These are phyloP conservation scores for Patellifolia procumbens DNA, from an alignment of 179 eudicot genomes.

Conservation along the genomic window DNA sequence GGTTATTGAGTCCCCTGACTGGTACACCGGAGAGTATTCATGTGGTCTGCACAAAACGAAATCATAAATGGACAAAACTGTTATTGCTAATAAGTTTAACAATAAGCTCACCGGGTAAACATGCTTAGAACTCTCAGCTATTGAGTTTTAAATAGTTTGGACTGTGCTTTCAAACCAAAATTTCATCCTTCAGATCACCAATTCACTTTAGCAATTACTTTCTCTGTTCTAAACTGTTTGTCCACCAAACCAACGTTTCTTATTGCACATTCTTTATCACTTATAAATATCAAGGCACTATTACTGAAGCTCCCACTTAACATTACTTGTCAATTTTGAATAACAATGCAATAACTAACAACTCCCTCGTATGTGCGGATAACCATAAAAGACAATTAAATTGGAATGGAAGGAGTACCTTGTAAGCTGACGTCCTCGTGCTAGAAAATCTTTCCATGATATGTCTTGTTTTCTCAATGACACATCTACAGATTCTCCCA, in stretches of 20 bases:
- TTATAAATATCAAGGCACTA: not conserved
- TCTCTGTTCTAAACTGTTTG: not conserved
- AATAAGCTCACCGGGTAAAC: not conserved
- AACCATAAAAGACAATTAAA: not conserved
- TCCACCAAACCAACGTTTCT: not conserved
- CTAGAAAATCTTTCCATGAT: slow-evolving; percentile 73
- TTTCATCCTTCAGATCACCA: not conserved
- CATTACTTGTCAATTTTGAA: not conserved
- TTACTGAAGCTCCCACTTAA: not conserved
- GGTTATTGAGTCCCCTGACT: slow-evolving; percentile 58
- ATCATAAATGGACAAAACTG: slow-evolving; percentile 22
- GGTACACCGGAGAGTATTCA: slow-evolving; percentile 59
- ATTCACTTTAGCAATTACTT: not conserved
- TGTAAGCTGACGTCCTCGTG: slow-evolving; percentile 40
- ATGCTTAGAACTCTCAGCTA: not conserved
- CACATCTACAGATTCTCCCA: slow-evolving; percentile 48
- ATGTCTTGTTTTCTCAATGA: slow-evolving; percentile 66
- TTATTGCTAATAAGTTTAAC: not conserved
- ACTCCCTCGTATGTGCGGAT: not conserved
- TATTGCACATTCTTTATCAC: not conserved
- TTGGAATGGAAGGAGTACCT: slow-evolving; percentile 45
- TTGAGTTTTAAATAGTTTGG: not conserved
- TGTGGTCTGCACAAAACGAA: slow-evolving; percentile 47
- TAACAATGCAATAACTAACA: not conserved
- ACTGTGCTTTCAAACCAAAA: not conserved